Base-by-base conservation (phyloP, 495 filamentous ascomycete genomes). In the Clavariopsis aquatica region DNA sequence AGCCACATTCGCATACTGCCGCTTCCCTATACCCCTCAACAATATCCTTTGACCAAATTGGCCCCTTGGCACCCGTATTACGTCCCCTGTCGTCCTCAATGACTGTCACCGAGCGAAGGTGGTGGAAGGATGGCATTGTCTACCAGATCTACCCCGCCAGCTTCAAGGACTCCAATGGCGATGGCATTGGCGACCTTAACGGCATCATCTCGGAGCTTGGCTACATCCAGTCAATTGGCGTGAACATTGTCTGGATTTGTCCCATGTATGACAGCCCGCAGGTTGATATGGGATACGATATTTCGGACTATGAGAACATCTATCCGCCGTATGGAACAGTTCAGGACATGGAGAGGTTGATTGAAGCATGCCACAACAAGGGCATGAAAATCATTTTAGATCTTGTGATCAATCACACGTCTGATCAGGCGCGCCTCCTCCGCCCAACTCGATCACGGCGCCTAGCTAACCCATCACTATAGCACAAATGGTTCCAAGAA, bases 101-200 rank as follows among this genome's bases (percentile, higher is more conserved):
- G 61, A 64, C 61, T 13, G 36, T 64, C 34, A 29, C 61, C 27
- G 43, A 62, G 19, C 57, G 57, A 27, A 56, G 43, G n/a, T 73
- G 69, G 71, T 72, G 72, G 72, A 72, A 74, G 49, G 64, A 72
- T 45, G 58, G 52, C 23, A 45, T 61, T 0, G 66, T 76, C 52
- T 76, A 76, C 49, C 74, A 76, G 57, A 72, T 76, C 51, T 76
- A 76, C 54, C 73, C 73, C 7, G 66, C 72, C 17, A 55, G 46
- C 26, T 76, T 71, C 67, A 62, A 69, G 54, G 74, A 75, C 64
- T 67, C 69, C 29, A 52, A 72, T 31, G 52, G 71, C 54, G 51
- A 66, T 26, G 52, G 71, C 54, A 55, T 68, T 54, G 38, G 72
- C 24, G 31, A 70, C 38, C 57, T 72, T 6, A 36, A 19, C 1